phyloP scores from a whole-genome alignment of 768 basidiomycete genomes.

The Saitozyma sp. region DNA sequence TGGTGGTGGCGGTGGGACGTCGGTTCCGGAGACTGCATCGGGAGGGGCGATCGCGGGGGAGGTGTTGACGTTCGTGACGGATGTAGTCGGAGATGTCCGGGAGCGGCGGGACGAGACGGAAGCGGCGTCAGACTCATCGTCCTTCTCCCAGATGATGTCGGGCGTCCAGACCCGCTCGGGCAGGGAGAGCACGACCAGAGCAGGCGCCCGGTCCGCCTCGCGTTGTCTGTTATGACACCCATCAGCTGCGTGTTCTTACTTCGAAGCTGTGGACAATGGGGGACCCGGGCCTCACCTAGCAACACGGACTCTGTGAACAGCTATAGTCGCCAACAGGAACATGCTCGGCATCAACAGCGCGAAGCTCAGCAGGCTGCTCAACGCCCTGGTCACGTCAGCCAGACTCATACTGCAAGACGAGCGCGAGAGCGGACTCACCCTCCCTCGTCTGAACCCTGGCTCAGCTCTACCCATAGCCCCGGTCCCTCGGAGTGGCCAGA shows the following conservation, averaged over 20 bases:
- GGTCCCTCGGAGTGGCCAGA: conserved; percentile 49
- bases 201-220: conserved; percentile 57
- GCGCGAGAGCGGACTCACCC: conserved; percentile 24
- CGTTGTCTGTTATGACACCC: conserved; percentile 61
- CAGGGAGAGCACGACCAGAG: conserved; percentile 46
- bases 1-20: conserved; percentile 24
- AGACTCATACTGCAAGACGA: not conserved
- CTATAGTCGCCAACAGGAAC: conserved; percentile 82
- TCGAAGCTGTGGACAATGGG: conserved; percentile 70
- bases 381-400: conserved; percentile 37
- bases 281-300: conserved; percentile 64
- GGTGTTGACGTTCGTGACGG: not conserved
- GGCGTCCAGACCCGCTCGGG: conserved; percentile 52
- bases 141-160: conserved; percentile 52
- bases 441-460: conserved; percentile 36
- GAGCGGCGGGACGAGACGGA: not conserved
- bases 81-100: not conserved
- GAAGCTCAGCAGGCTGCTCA: conserved; percentile 58
- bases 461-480: conserved; percentile 48
- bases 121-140: conserved; percentile 27
- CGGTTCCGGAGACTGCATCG: not conserved
- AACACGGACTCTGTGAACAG: conserved; percentile 78
- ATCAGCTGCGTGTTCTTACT: conserved; percentile 61
- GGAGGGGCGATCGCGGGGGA: not conserved
- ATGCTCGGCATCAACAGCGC: conserved; percentile 87